Conservation (phyloP, 305 asterid species). For the Fraxinus greggii region DNA sequence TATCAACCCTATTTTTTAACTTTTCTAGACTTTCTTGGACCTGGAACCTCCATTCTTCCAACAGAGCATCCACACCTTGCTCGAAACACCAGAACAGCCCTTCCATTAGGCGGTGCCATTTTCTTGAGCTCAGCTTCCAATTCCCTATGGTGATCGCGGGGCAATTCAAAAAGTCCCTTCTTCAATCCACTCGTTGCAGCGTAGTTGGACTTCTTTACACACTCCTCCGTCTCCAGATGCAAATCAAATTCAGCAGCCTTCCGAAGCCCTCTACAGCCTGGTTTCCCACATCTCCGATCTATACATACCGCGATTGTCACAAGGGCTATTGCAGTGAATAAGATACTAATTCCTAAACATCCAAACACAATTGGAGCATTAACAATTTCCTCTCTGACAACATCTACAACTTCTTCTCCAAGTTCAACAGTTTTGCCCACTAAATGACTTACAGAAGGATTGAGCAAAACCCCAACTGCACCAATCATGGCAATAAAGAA, state of each 20-base stretch:
- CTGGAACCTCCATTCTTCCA: slow-evolving; percentile 85
- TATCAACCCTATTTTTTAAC: slow-evolving; percentile 58
- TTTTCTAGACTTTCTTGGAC: slow-evolving; percentile 69
- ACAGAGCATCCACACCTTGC: slow-evolving; percentile 90
- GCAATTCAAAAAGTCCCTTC: slow-evolving; percentile 71
- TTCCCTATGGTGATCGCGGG: slow-evolving; percentile 75
- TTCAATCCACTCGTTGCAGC: slow-evolving; percentile 36
- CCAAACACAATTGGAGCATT: slow-evolving; percentile 71
- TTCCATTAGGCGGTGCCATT: slow-evolving; percentile 91
- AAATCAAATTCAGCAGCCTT: slow-evolving; percentile 90
- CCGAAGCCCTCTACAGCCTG: slow-evolving; percentile 68
- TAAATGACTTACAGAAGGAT: slow-evolving; percentile 52
- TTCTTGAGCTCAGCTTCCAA: slow-evolving; percentile 90
- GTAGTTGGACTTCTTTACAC: slow-evolving; percentile 44
- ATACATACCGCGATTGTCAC: slow-evolving; percentile 52
- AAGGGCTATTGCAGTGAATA: slow-evolving; percentile 57
- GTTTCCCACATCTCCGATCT: slow-evolving; percentile 62
- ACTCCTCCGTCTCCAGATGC: slow-evolving; percentile 76
- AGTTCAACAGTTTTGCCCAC: slow-evolving; percentile 39
- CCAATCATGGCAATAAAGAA: slow-evolving; percentile 51
- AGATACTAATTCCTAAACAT: slow-evolving; percentile 72
- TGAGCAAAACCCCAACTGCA: slow-evolving; percentile 59
- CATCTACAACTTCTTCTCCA: slow-evolving; percentile 44
- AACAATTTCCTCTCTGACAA: slow-evolving; percentile 58
- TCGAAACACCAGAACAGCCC: slow-evolving; percentile 80